phyloP scores from a whole-genome alignment of 495 filamentous ascomycete genomes.

The Penicillium riverlandense region DNA sequence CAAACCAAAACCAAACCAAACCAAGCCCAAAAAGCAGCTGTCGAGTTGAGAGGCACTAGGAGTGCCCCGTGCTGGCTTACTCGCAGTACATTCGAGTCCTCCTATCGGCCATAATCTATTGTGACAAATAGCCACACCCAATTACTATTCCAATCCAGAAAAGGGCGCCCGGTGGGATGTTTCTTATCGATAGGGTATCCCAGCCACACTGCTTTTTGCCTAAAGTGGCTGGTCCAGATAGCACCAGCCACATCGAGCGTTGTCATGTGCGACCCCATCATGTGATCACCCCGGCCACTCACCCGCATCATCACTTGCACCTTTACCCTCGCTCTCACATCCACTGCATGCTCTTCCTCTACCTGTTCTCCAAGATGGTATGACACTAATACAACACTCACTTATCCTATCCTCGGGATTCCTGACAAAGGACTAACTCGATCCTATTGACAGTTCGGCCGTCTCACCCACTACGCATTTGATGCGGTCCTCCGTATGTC shows the following conservation, averaged over 20 bases:
- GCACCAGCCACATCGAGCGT: constrained; percentile 7
- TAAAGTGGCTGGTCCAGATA: no score
- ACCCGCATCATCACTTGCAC: no score
- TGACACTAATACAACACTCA: no score
- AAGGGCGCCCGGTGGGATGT: constrained; percentile 17
- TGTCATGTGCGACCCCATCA: no score
- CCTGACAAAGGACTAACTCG: no score
- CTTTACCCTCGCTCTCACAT: no score
- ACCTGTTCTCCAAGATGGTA: no score
- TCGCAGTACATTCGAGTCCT: constrained; percentile 21
- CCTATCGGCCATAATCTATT: constrained; percentile 10
- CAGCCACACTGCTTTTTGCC: no score
- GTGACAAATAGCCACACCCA: constrained; percentile 24
- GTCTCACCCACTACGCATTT: constrained; percentile 89
- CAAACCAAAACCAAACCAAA: not conserved
- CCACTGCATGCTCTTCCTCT: no score
- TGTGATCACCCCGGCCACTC: no score
- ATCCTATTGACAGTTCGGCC: constrained; percentile 61
- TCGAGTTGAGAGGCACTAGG: not conserved
- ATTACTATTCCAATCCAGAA: constrained; percentile 15
- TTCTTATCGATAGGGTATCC: constrained; percentile 18
- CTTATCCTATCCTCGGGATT: no score
- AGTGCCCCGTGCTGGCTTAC: constrained; percentile 14
- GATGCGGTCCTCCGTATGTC: constrained; percentile 85
- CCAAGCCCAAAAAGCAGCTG: constrained; percentile 1